phyloP scores from a whole-genome alignment of 2,329 filamentous ascomycete genomes.

The Claviceps spartinae region DNA sequence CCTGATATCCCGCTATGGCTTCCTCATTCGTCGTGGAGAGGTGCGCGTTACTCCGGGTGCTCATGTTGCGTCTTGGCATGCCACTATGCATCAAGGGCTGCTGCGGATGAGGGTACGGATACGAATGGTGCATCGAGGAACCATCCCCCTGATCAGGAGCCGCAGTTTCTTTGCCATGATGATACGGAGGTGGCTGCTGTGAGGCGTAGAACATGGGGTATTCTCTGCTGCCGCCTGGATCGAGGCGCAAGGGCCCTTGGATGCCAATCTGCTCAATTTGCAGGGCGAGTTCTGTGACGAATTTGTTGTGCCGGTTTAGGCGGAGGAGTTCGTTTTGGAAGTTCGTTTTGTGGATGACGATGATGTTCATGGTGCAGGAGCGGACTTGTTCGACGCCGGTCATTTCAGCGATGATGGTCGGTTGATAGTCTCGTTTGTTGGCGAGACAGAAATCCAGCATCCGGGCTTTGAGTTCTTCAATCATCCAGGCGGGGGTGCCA shows the following conservation, averaged over 20 bases:
- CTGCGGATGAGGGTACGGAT: not conserved
- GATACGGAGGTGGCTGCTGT: conserved; percentile 18
- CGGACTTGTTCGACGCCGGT: conserved; percentile 69
- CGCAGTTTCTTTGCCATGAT: not conserved
- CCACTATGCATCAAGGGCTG: conserved; percentile 3
- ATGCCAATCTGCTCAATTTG: conserved; percentile 74
- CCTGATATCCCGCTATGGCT: conserved; percentile 27
- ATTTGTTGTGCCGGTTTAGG: conserved; percentile 82
- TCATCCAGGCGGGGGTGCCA: conserved; percentile 69
- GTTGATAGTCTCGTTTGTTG: conserved; percentile 82
- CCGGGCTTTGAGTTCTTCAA: conserved; percentile 65
- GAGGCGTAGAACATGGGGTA: conserved; percentile 47
- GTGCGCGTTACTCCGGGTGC: conserved; percentile 5
- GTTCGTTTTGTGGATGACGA: conserved; percentile 96
- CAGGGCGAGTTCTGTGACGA: conserved; percentile 81
- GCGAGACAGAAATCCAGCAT: conserved; percentile 71
- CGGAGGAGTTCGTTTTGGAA: conserved; percentile 91
- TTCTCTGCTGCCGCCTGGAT: conserved; percentile 56
- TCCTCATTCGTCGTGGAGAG: conserved; percentile 17
- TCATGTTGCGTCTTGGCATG: conserved; percentile 8
- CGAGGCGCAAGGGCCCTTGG: conserved; percentile 51
- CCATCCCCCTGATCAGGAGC: too few relatives aligned
- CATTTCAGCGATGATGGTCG: conserved; percentile 76
- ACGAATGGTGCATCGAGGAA: too few relatives aligned
- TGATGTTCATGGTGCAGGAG: conserved; percentile 75